Evolutionary conservation across 2,329 filamentous ascomycete genomes (phyloP).

Genomic region (Talaromyces sp.): DNA sequence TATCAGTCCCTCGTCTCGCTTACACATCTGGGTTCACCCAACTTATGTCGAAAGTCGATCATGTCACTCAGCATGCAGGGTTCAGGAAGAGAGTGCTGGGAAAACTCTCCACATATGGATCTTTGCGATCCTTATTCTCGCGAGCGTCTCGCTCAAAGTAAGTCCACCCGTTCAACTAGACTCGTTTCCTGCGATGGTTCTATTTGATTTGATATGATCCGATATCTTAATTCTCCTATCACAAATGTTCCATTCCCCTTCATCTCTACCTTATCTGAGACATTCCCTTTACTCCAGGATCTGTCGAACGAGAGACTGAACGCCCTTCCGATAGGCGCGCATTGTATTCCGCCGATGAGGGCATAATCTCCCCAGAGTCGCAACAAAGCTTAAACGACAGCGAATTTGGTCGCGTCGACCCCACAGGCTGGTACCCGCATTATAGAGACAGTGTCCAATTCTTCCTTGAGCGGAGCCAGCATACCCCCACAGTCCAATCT

Average conservation of each 20-base stretch:
- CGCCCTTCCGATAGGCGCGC: conserved; percentile 27
- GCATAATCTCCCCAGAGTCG: conserved; percentile 16
- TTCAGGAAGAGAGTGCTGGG: conserved; percentile 35
- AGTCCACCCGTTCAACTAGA: conserved; percentile 16
- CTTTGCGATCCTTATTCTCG: conserved; percentile 31
- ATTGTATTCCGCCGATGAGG: conserved; percentile 13
- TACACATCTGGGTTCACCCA: background rate
- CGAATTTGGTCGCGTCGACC: conserved; percentile 54
- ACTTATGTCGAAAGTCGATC: conserved; percentile 25
- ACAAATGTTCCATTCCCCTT: no score
- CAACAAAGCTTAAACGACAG: conserved; percentile 14
- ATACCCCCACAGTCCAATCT: conserved; percentile 76
- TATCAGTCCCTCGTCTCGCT: no score
- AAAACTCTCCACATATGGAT: conserved; percentile 32
- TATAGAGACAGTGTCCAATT: conserved; percentile 85
- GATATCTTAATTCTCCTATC: no score
- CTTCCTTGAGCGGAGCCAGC: conserved; percentile 87
- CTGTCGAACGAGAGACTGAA: conserved; percentile 33
- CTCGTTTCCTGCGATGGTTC: conserved; percentile 32
- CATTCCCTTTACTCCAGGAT: conserved; percentile 23
- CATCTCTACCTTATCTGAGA: conserved; percentile 46
- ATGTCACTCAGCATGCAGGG: conserved; percentile 35
- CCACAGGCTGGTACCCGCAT: conserved; percentile 87
- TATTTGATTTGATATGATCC: conserved; percentile 63
- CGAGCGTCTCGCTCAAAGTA: conserved; percentile 31